phyloP scores from a whole-genome alignment of 331 rosid genomes.

The Phaseolus coccineus region DNA sequence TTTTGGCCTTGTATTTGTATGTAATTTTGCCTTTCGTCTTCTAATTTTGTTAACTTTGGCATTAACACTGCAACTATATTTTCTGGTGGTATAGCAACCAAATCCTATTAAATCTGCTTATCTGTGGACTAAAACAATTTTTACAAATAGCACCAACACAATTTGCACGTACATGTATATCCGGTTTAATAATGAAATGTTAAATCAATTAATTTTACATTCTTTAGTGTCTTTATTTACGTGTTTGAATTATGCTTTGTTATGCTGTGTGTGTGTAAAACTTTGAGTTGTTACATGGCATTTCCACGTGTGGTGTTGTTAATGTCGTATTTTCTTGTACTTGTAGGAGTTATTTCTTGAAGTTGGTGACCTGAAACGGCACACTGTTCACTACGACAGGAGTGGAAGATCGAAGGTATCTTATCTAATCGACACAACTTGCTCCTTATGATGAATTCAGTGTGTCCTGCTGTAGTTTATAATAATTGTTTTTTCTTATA shows the following conservation, averaged over 20 bases:
- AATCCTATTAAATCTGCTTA: too few species aligned
- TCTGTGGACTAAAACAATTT: too few species aligned
- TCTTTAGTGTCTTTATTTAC: neutral
- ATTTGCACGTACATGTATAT: neutral
- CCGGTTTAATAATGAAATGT: neutral
- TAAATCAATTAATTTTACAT: neutral
- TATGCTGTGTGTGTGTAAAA: neutral
- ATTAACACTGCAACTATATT: neutral
- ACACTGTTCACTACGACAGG: neutral
- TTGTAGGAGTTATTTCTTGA: neutral
- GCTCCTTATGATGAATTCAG: neutral
- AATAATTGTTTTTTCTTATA: neutral
- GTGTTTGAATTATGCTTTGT: neutral
- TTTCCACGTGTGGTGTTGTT: neutral
- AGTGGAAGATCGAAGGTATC: slow-evolving; percentile 5
- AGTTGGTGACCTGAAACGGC: neutral
- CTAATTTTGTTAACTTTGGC: neutral
- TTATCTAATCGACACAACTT: neutral
- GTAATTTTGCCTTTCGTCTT: neutral
- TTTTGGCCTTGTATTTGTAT: neutral
- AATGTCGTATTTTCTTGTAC: neutral
- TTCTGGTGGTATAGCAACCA: neutral
- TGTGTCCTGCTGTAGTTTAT: neutral
- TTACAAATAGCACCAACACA: too few species aligned
- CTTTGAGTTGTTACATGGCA: neutral